Evolutionary conservation across 1,139 yeast genomes (phyloP), one percentile per base, ranked within the genome.

Genomic region (Yamadazyma dushanensis): DNA sequence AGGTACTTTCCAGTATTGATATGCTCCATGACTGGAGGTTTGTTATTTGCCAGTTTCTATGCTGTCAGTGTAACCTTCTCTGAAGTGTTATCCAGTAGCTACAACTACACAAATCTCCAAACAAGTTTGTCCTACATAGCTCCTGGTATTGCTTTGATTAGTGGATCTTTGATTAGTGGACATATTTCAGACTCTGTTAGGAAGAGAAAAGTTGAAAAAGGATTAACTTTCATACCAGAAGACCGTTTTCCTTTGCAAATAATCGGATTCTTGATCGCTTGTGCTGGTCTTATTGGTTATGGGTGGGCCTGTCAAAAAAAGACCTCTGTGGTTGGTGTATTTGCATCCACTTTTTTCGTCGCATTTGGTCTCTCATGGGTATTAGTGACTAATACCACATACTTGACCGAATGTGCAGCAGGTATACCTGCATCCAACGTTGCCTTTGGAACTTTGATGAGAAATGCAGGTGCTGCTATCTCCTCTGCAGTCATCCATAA

Each of bases 321-420:
- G n/a, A 56, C 60, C n/a, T 75, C 70, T 40, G 63, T 75, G 14
- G 68, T 54, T 1, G 45, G 67, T 1, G 62, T 76, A 0, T 66
- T 72, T 43, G 57, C 71, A 1, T 71, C 72, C 40, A 54, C 73
- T 0, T 74, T 72, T 41, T 48, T 76, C 7, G 59, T 63, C 29
- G 80, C 80, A 0, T 72, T 75, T 50, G 82, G 83, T 4, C 66
- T 76, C 68, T 71, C 82, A 0, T 77, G 80, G 77, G 75, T 76
- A 15, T 74, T 76, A 46, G 74, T 75, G n/a, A 69, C 77, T 2
- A 73, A 73, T 10, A 76, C 80, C 36, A 74, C 83, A 0, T 78
- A 76, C 47, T 53, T 77, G 35, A 71, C 82, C 1, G 83, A 78
- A 43, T 63, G 78, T 35, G 57, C 76, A 8, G 61, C 71, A 2